A percentile compares a stretch with the other conserved stretches of the same genome.
These are phyloP conservation scores for Teratosphaeria nubilosa DNA, from an alignment of 2,329 filamentous ascomycete genomes.

Conservation along the genomic window DNA sequence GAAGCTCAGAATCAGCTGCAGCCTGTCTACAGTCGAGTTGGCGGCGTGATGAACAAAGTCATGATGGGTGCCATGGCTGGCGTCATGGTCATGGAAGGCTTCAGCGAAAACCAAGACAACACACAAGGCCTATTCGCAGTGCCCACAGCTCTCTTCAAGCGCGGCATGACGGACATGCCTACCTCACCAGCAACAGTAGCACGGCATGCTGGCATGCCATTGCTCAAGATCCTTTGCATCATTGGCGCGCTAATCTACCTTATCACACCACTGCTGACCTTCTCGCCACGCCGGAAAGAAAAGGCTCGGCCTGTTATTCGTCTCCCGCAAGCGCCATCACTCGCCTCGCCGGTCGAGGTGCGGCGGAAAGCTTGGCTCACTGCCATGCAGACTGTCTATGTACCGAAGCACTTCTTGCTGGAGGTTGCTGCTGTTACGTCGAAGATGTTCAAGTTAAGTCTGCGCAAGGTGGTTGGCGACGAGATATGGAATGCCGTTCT, in stretches of 20 bases:
- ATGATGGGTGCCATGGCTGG: conserved; percentile 90
- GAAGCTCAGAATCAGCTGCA: conserved; percentile 26
- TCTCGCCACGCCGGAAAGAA: conserved; percentile 46
- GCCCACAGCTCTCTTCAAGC: conserved; percentile 28
- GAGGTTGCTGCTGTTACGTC: conserved; percentile 71
- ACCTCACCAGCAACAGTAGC: conserved; percentile 14
- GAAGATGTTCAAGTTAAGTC: conserved; percentile 72
- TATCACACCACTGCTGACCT: conserved; percentile 46
- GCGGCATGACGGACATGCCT: conserved; percentile 13
- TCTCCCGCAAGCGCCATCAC: conserved; percentile 50
- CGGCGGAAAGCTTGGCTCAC: conserved; percentile 87
- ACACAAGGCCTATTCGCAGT: conserved; percentile 34
- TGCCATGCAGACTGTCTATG: conserved; percentile 83
- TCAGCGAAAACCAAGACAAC: conserved; percentile 51
- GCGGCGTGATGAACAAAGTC: conserved; percentile 57
- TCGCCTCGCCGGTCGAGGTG: conserved; percentile 74
- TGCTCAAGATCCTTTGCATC: conserved; percentile 42
- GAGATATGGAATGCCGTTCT: conserved; percentile 69
- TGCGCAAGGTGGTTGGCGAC: conserved; percentile 67
- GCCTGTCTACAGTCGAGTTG: conserved; percentile 31
- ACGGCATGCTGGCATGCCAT: conserved; percentile 26
- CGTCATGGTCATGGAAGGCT: conserved; percentile 80
- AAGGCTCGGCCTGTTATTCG: conserved; percentile 29
- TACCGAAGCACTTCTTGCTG: conserved; percentile 77
- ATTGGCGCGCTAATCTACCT: conserved; percentile 47